Conservation (phyloP, 768 basidiomycete genomes). For the Termitomyces sp. region DNA sequence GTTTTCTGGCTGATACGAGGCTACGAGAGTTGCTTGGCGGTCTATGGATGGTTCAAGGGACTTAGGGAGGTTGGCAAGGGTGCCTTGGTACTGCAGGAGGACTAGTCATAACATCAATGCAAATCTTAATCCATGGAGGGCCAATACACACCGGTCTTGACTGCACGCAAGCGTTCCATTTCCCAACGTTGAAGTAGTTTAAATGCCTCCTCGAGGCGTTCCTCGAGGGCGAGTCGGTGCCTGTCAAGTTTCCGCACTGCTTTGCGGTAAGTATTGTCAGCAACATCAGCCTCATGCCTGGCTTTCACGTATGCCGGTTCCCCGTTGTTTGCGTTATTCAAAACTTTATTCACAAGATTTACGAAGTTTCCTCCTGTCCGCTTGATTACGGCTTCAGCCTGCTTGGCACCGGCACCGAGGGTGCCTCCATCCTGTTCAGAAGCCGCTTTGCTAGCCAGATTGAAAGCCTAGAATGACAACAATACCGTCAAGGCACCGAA, state of each 20-base stretch:
- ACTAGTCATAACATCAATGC: constrained; percentile 39
- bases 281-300: constrained; percentile 75
- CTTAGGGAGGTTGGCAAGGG: constrained; percentile 68
- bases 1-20: constrained; percentile 84
- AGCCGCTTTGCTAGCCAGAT: constrained; percentile 38
- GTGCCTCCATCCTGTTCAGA: constrained; percentile 18
- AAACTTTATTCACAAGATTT: constrained; percentile 69
- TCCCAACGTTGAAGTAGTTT: constrained; percentile 86
- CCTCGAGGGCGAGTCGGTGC: constrained; percentile 83
- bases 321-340: constrained; percentile 43
- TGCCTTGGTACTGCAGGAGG: constrained; percentile 84
- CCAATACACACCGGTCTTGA: constrained; percentile 73
- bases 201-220: constrained; percentile 79
- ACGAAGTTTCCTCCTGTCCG: constrained; percentile 62
- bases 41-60: constrained; percentile 62
- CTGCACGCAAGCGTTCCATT: constrained; percentile 72
- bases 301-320: constrained; percentile 72
- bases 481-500: background rate
- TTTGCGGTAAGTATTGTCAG: constrained; percentile 76
- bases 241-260: constrained; percentile 81
- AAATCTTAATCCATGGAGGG: background rate
- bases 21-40: constrained; percentile 70
- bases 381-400: constrained; percentile 57
- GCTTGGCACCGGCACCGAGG: constrained; percentile 24
- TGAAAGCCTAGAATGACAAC: constrained; percentile 49